Evolutionary conservation across 2,329 filamentous ascomycete species (phyloP).

Genomic region (Colletotrichum shisoi): DNA sequence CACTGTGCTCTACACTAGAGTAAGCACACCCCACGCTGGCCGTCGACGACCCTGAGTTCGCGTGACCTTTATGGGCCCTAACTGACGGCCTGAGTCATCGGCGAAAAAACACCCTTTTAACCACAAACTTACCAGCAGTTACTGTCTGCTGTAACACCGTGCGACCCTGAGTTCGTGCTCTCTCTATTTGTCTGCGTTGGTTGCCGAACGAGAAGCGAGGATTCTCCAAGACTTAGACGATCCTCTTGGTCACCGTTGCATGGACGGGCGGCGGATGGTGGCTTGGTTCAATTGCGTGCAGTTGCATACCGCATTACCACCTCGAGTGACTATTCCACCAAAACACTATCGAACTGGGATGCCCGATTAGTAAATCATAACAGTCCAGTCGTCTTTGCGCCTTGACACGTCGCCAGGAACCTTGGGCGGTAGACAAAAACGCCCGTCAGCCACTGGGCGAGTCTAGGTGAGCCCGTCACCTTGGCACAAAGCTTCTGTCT

Average conservation of each 20-base stretch:
- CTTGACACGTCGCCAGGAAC: background rate
- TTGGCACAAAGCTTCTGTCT: conserved; percentile 29
- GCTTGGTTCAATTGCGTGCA: background rate
- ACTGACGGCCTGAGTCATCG: too few relatives aligned
- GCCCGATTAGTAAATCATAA: background rate
- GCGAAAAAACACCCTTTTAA: too few relatives aligned
- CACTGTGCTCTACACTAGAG: too few relatives aligned
- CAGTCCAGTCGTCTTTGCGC: background rate
- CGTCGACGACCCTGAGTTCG: background rate
- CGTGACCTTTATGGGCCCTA: too few relatives aligned
- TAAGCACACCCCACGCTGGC: conserved; percentile 2
- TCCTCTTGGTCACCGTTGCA: background rate
- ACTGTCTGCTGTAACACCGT: too few relatives aligned
- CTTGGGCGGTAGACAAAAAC: conserved; percentile 4
- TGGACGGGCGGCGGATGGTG: background rate
- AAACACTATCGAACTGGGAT: background rate
- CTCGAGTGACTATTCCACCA: background rate
- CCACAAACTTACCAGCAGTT: too few relatives aligned
- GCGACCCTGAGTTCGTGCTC: too few relatives aligned
- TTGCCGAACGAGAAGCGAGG: background rate
- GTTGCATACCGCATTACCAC: background rate
- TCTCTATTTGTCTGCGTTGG: too few relatives aligned
- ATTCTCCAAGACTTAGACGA: background rate
- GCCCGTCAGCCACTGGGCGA: background rate
- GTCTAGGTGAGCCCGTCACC: background rate